Base-by-base conservation (phyloP, 2,329 filamentous ascomycete species). In the Ophiocordyceps australis region DNA sequence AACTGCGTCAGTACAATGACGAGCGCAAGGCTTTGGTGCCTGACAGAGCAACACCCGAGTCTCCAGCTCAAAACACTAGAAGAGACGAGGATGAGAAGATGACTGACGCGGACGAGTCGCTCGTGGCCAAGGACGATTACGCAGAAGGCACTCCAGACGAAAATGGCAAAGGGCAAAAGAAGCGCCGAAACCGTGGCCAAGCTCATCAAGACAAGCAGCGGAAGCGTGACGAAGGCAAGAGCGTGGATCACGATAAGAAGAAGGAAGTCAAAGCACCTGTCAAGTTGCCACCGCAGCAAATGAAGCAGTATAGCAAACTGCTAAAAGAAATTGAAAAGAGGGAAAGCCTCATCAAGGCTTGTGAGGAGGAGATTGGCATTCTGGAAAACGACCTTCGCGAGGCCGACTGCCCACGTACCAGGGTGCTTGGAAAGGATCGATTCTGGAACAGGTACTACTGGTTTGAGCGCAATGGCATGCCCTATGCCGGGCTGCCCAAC, bases 381-480 rank as follows among this genome's bases (percentile, higher is more conserved):
- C 69, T 92, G 26, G 86, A 95, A 39, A 85, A 91, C 40, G 85
- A 95, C 45, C 62, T 98, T 23, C 78, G 89, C 27, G 86, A 95
- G 51, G 83, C 85, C 21, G 81, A 94, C 49, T 93, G 86, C 40
- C 81, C 85, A 19, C 75, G 89, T 33, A 93, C 85, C 12, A 74
- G 81, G 34, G 73, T 86, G 12, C 62, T 98, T 15, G 89, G 89
- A 32, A 86, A 89, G 47, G 89, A 98, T 51, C 73, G 89, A 23
- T 98, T 93, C 59, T 93, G 86, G 73, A 95, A 98, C 50, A 72
- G 86, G 28, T 98, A 95, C 52, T 95, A 91, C 59, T 98, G 89
- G 86, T 94, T 95, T 47, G 89, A 98, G 52, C 76, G 86, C 34
- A 98, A 95, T 42, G 89, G 85, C 14, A 95, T 95, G 85, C 89